phyloP scores from a whole-genome alignment of 73 alveolate genomes.

The Tetrahymena elliotti region DNA sequence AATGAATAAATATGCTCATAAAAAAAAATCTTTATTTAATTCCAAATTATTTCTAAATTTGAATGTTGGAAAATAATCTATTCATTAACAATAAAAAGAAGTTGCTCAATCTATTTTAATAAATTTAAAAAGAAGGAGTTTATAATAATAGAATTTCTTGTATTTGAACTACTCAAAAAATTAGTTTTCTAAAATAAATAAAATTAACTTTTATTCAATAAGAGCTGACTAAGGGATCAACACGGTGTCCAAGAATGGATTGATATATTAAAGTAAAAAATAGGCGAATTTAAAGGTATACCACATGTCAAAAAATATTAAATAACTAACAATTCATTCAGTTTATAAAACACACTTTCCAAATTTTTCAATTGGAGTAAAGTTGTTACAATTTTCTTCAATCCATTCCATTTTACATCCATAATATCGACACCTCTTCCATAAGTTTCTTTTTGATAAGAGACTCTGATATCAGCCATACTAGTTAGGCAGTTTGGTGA shows the following conservation, averaged over 20 bases:
- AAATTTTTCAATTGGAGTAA: neutral
- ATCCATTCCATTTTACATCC: neutral
- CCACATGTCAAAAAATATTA: neutral
- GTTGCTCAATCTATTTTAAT: too few relatives aligned
- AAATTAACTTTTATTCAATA: neutral
- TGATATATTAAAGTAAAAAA: neutral
- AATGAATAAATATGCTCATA: too few relatives aligned
- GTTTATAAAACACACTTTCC: neutral
- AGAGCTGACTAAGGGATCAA: neutral
- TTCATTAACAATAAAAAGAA: too few relatives aligned
- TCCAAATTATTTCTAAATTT: too few relatives aligned
- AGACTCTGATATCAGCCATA: slow-evolving; percentile 32
- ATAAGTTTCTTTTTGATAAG: slow-evolving; percentile 29
- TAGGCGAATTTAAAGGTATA: neutral
- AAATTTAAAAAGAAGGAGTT: too few relatives aligned
- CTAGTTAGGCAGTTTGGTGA: slow-evolving; percentile 40
- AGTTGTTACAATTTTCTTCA: neutral
- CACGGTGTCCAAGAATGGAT: neutral
- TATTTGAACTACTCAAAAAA: too few relatives aligned
- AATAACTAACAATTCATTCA: neutral
- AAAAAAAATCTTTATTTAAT: too few relatives aligned
- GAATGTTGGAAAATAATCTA: too few relatives aligned
- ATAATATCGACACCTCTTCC: slow-evolving; percentile 41
- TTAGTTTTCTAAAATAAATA: too few relatives aligned
- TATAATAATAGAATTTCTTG: too few relatives aligned